Evolutionary conservation across 1,139 yeast genomes (phyloP).

Genomic region (Suhomyces kunorum): DNA sequence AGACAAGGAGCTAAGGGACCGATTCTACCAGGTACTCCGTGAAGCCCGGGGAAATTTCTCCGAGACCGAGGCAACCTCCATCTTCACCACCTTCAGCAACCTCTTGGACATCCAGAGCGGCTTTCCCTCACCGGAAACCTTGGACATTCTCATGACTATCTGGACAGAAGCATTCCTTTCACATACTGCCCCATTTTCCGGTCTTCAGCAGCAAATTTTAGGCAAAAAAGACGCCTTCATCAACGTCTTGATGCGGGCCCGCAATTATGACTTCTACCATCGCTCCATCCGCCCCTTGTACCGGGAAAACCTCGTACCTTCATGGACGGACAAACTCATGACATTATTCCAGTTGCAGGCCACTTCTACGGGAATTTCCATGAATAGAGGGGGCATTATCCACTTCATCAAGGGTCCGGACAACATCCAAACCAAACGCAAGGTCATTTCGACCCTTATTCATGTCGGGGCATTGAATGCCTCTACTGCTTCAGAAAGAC

Average conservation of each 20-base stretch:
- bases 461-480: conserved; percentile 24
- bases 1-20: conserved; percentile 13
- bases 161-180: conserved; percentile 21
- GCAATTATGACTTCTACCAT: conserved; percentile 24
- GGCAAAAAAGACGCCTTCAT: conserved; percentile 22
- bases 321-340: conserved; percentile 29
- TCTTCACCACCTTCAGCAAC: conserved; percentile 19
- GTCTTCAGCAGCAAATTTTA: conserved; percentile 22
- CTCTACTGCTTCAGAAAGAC: conserved; percentile 15
- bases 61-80: conserved; percentile 15
- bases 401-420: conserved; percentile 18
- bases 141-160: conserved; percentile 23
- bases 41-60: conserved; percentile 8
- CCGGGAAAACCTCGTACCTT: conserved; percentile 11
- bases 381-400: conserved; percentile 18
- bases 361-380: conserved; percentile 13
- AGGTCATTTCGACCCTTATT: conserved; percentile 23
- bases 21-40: conserved; percentile 14
- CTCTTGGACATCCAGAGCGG: conserved; percentile 23
- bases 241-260: conserved; percentile 25
- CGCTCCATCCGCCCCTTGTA: conserved; percentile 16
- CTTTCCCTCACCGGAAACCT: conserved; percentile 16
- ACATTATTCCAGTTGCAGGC: conserved; percentile 23
- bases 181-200: conserved; percentile 4
- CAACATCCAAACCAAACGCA: conserved; percentile 18